These are phyloP conservation scores for Cyberlindnera mississippiensis DNA, from an alignment of 805 yeast genomes.

Conservation along the genomic window DNA sequence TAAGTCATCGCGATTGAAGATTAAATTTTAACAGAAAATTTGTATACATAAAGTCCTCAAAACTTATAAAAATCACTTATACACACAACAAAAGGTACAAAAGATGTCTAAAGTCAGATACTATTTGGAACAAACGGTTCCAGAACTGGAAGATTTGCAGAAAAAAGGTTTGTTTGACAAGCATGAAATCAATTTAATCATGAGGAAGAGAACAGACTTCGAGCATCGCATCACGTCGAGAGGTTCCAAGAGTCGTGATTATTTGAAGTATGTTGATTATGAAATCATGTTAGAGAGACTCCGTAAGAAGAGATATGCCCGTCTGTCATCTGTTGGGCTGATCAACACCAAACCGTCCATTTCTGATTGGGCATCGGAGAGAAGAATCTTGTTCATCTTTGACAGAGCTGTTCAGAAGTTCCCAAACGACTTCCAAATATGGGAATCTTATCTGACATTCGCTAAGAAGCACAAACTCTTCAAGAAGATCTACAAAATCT, in stretches of 20 bases:
- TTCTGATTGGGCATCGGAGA: constrained; percentile 83
- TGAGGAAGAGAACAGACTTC: constrained; percentile 92
- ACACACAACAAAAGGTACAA: too few species aligned
- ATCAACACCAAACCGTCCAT: constrained; percentile 59
- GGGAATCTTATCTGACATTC: constrained; percentile 73
- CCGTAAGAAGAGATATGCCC: constrained; percentile 62
- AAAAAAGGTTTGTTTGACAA: constrained; percentile 78
- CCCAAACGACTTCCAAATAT: constrained; percentile 71
- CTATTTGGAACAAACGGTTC: constrained; percentile 68
- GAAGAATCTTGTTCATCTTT: constrained; percentile 76
- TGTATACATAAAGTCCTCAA: too few species aligned
- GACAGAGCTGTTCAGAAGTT: constrained; percentile 79
- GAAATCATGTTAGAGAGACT: constrained; percentile 77
- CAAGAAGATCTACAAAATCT: constrained; percentile 68
- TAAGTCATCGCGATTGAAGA: too few species aligned
- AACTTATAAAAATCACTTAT: too few species aligned
- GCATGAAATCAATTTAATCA: constrained; percentile 75
- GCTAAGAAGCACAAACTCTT: constrained; percentile 66
- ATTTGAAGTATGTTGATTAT: constrained; percentile 70
- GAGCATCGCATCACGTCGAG: constrained; percentile 87
- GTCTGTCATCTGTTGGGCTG: constrained; percentile 54
- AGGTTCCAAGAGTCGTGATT: constrained; percentile 76
- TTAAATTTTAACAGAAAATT: too few species aligned
- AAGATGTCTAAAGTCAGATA: constrained; percentile 44
- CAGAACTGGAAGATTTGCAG: constrained; percentile 86